Evolutionary conservation across 2,329 filamentous ascomycete genomes (phyloP), one percentile per base, ranked within the genome.

Genomic region (Amauroascus verrucosus): DNA sequence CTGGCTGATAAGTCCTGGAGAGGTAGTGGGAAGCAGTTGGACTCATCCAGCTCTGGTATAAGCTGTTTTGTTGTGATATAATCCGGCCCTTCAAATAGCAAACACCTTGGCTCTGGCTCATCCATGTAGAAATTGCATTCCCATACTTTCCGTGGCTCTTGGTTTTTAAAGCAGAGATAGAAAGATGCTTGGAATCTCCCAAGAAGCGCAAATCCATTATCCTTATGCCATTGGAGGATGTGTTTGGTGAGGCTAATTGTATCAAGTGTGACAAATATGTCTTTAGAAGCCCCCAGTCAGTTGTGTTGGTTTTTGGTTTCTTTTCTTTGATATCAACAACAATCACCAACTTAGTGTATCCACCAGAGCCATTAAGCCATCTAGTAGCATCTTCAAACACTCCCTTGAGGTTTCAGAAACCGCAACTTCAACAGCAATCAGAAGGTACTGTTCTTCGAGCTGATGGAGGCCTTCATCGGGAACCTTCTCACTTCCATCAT

Each of bases 301-400:
- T n/a, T 1, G 33, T 48, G 20, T 6, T 53, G 13, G 44, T 13
- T 37, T 18, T 48, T 48, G 51, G 20, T 9, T 44, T 33, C 44
- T 22, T 54, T 37, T 54, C 46, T 20, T 43, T 54, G 20, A 54
- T 49, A 49, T 54, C 52, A 37, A 54, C 35, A 43, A 54, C 32
- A 49, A 54, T 55, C 28, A 55, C 52, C 20, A 55, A 30, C 48
- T 46, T 55, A 16, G 53, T 55, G 22, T 18, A 46, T 32, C 48
- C 53, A 28, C 46, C 16, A 47, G 53, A 45, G 22, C 53, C 53
- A 9, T 51, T 45, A 18, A 55, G 47, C 53, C 53, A 55, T 41
- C 48, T 38, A 1, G 37, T 46, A 45, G 48, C 53, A 51, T 55
- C 53, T 20, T 55, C 53, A 55, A 55, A 55, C 24, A 51, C 53